Evolutionary conservation across 2,329 filamentous ascomycete species (phyloP), one percentile per base, ranked within the genome.

Genomic region (Fusarium redolens): DNA sequence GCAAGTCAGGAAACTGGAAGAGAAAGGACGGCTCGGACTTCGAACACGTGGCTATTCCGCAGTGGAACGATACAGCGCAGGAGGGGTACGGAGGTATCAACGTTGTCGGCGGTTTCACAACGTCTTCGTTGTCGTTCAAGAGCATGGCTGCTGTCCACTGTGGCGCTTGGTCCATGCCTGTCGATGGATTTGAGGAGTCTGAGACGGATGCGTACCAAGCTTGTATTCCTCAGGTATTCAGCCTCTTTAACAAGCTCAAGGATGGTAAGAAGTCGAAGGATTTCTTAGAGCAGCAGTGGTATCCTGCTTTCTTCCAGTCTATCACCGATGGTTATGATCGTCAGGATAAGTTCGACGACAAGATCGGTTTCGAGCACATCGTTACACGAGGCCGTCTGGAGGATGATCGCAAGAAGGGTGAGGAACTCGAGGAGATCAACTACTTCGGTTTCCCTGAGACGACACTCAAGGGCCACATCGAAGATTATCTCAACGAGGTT

Each of bases 121-220:
- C 83, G 0, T 79, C 81, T 1, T 85, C 84, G 0, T 83, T 85
- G 38, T 85, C 84, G 0, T 78, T 84, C 38, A 86, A 86, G 75
- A 85, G 83, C 55, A 63, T 85, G 20, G 79, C 80, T 0, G 83
- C 82, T 4, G 83, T 82, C 17, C 76, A 85, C 38, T 86, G 84
- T 57, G 84, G 84, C 18, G 74, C 83, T 20, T 81, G 78, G 17
- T 83, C 84, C 0, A 77, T 86, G 71, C 11, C 72, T 77, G 40
- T 81, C 75, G 8, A 85, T 56, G 82, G 82, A 59, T 85, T 85
- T 37, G 78, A 79, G 47, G 84, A 86, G 66, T 83, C 81, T 31
- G 71, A 80, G 25, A 78, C 83, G 13, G 79, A 84, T 31, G 78
- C 83, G 22, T 85, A 85, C 63, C 83, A 85, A 52, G 82, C 84